Base-by-base conservation (phyloP, 768 basidiomycete genomes). In the Phanerochaete sordida region DNA sequence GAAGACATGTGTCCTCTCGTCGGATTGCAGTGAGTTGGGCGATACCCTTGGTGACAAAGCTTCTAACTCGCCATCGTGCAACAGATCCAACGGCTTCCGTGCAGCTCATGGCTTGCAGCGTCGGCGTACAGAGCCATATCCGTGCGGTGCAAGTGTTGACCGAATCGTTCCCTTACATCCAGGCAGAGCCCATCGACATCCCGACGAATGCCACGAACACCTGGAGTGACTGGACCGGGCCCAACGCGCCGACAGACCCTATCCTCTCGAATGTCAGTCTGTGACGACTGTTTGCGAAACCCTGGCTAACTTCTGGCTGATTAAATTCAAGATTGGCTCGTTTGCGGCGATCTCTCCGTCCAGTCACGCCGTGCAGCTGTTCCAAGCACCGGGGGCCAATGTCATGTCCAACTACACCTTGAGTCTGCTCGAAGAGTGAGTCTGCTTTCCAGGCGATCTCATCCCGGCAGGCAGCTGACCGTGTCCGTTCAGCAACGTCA, bases 391-490 rank as follows among this genome's bases (percentile, higher is more conserved):
- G 5, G 48, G 39, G 24, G 23, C 26, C 33, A 30, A 24, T 27
- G 11, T 16, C 12, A 28, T 35, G 19, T 21, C 46, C 3, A 57
- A 31, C 43, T 50, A 57, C 54, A 61, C 56, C 15, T 27, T 50
- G 7, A 44, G 48, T 2, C 15, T 62, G 28, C 50, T 62, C 5
- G 60, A 62, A 48, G 43, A 35, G 60, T 62, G 26, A 16, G 60
- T 6, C 9, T 6, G 21, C 15, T 24, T 16, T 16, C 47, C 47
- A 6, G 13, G 5, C 21, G 6, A 48, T 23, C 16, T 50, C 24
- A 12, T 26, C 6, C 24, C 16, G 11, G 24, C 47, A 3, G 19
- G 8, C 27, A 24, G 5, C 21, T 24, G 24, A 48, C 19, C 7
- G 7, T 27, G 15, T 12, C 13, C n/a, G 8, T 16, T 9, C 24